Conservation (phyloP, 169 alveolate genomes). For the Cystoisospora suis region DNA sequence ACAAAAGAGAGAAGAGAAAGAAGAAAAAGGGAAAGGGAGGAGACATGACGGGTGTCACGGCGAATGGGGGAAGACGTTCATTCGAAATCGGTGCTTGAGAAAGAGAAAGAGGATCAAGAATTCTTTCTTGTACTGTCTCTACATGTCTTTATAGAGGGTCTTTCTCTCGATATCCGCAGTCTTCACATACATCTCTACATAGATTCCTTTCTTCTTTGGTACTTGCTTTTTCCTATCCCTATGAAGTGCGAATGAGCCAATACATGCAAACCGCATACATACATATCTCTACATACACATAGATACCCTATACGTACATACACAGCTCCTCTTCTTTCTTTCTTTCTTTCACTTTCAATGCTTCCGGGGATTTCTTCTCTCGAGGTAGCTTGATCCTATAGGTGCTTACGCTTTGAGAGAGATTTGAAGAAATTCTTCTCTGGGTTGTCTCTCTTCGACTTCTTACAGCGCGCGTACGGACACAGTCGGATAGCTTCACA, state of each 20-base stretch:
- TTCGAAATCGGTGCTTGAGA: too few species aligned
- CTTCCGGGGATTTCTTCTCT: neutral
- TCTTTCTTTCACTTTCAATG: neutral
- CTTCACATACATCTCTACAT: conserved; percentile 51
- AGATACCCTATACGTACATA: neutral
- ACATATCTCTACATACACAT: neutral
- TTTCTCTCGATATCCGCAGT: too few species aligned
- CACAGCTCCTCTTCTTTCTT: too few species aligned
- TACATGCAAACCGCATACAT: neutral
- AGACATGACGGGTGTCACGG: too few species aligned
- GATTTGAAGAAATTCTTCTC: conserved; percentile 23
- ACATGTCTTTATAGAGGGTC: too few species aligned
- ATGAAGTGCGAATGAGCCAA: neutral
- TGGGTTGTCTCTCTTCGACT: neutral
- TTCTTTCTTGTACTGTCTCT: too few species aligned
- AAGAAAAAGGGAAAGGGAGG: too few species aligned
- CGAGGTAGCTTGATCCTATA: neutral
- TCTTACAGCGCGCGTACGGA: conserved; percentile 48
- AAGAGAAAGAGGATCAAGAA: too few species aligned
- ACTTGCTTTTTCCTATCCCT: neutral
- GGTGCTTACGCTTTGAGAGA: neutral
- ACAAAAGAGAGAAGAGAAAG: too few species aligned
- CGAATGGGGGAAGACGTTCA: too few species aligned
- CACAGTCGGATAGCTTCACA: conserved; percentile 72
- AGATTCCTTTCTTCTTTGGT: neutral